Percentiles rank a stretch among this genome's conserved stretches.
These are phyloP conservation scores for Hordeum marinum DNA, from an alignment of 176 grass and related monocot species.

Conservation along the genomic window DNA sequence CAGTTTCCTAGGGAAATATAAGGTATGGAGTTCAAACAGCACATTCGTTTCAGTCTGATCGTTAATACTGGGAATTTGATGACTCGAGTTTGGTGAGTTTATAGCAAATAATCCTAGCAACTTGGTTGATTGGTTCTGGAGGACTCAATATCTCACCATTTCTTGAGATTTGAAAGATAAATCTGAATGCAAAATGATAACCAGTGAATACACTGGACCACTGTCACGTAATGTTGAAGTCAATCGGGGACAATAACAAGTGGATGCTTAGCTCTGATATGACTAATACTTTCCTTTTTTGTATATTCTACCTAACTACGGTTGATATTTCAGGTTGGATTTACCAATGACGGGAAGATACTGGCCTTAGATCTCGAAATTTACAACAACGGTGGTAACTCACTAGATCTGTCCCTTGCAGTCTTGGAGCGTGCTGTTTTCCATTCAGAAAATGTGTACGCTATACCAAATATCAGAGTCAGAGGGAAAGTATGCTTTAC, in stretches of 20 bases:
- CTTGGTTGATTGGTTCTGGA: conserved; percentile 7
- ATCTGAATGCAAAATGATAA: conserved; percentile 1
- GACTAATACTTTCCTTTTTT: not conserved
- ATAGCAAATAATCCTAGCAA: not conserved
- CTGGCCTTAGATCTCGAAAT: conserved; percentile 78
- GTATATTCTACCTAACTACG: conserved; percentile 1
- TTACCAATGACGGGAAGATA: conserved; percentile 80
- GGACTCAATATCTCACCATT: not conserved
- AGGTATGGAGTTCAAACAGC: conserved; percentile 43
- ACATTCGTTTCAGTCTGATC: not conserved
- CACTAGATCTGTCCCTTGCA: conserved; percentile 70
- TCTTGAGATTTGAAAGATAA: not conserved
- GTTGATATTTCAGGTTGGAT: conserved; percentile 68
- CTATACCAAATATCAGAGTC: conserved; percentile 68
- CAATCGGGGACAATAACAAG: not conserved
- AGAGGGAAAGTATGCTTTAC: conserved; percentile 84
- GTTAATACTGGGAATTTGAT: not conserved
- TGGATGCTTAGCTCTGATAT: not conserved
- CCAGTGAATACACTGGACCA: not conserved
- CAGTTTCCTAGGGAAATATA: conserved; percentile 93
- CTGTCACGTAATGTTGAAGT: conserved; percentile 5
- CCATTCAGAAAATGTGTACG: conserved; percentile 85
- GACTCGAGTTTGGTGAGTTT: not conserved
- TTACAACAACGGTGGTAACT: conserved; percentile 85
- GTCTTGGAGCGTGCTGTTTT: conserved; percentile 85